Conservation (phyloP, 2,329 filamentous ascomycete genomes). For the Fusarium acutatum region DNA sequence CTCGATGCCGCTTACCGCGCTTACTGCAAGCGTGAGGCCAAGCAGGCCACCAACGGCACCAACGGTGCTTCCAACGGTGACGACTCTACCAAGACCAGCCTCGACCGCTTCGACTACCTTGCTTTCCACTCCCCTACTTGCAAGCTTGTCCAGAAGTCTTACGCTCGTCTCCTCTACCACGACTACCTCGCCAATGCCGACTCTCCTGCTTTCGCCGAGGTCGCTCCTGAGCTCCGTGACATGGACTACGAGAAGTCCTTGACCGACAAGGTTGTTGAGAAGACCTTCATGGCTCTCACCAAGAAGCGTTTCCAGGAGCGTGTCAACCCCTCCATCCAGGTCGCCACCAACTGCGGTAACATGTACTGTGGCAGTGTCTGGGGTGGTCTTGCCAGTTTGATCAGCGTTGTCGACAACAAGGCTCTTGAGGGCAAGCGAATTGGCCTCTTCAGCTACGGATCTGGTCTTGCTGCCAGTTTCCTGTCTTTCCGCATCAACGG, state of each 20-base stretch:
- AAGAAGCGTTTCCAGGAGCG: constrained; percentile 87
- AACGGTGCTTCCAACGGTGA: constrained; percentile 61
- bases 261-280: constrained; percentile 83
- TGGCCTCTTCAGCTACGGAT: constrained; percentile 82
- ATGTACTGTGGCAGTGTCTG: constrained; percentile 78
- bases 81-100: constrained; percentile 63
- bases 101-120: constrained; percentile 87
- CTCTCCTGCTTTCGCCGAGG: constrained; percentile 74
- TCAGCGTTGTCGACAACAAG: constrained; percentile 70
- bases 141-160: constrained; percentile 88
- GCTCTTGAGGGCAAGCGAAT: constrained; percentile 76
- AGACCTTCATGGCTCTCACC: constrained; percentile 83
- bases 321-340: constrained; percentile 76
- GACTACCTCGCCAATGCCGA: constrained; percentile 80
- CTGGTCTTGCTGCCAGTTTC: constrained; percentile 76
- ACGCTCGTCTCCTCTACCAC: constrained; percentile 84
- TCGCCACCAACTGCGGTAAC: constrained; percentile 78
- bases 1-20: constrained; percentile 84
- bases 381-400: constrained; percentile 76
- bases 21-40: constrained; percentile 78
- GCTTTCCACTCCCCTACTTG: constrained; percentile 86
- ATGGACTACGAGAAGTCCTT: constrained; percentile 83
- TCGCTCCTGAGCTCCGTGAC: constrained; percentile 78
- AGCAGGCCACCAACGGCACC: constrained; percentile 62
- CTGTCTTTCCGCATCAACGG: constrained; percentile 78